phyloP scores from a whole-genome alignment of 2,329 filamentous ascomycete species.

The Epichloe baconii region DNA sequence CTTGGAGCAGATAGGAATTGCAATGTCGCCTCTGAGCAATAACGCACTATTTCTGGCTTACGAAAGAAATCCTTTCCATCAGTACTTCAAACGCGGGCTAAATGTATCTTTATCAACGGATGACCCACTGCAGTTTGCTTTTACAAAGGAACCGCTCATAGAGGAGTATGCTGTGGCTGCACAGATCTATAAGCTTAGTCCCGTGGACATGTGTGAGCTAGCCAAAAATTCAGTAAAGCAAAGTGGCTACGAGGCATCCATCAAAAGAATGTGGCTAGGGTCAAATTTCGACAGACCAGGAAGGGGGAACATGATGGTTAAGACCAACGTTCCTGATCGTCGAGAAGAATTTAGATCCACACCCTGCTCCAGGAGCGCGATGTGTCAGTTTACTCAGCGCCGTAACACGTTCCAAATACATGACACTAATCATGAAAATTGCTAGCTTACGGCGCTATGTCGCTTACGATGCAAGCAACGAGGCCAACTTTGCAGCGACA shows the following conservation, averaged over 20 bases:
- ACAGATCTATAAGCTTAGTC: slow-evolving; percentile 94
- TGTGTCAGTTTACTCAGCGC: slow-evolving; percentile 46
- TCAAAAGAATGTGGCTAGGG: slow-evolving; percentile 90
- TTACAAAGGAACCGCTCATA: slow-evolving; percentile 94
- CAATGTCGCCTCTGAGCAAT: slow-evolving; percentile 98
- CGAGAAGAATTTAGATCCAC: slow-evolving; percentile 81
- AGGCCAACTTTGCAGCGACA: slow-evolving; percentile 6
- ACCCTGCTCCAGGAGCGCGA: slow-evolving; percentile 72
- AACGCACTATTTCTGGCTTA: slow-evolving; percentile 95
- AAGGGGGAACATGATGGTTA: slow-evolving; percentile 83
- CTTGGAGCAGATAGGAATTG: slow-evolving; percentile 92
- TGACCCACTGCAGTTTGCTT: slow-evolving; percentile 93
- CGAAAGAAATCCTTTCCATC: slow-evolving; percentile 89
- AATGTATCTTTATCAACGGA: slow-evolving; percentile 96
- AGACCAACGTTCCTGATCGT: slow-evolving; percentile 92
- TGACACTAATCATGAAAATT: not conserved
- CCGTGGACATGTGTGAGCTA: slow-evolving; percentile 96
- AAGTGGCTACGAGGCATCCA: slow-evolving; percentile 76
- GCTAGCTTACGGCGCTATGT: slow-evolving; percentile 31
- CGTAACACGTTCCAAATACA: slow-evolving; percentile 1
- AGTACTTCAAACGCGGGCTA: slow-evolving; percentile 86
- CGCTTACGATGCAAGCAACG: slow-evolving; percentile 17
- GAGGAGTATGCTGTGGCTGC: slow-evolving; percentile 97
- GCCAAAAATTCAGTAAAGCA: slow-evolving; percentile 94
- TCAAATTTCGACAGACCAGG: slow-evolving; percentile 65